phyloP scores from a whole-genome alignment of 1,139 yeast genomes.

The Scheffersomyces quercinus region DNA sequence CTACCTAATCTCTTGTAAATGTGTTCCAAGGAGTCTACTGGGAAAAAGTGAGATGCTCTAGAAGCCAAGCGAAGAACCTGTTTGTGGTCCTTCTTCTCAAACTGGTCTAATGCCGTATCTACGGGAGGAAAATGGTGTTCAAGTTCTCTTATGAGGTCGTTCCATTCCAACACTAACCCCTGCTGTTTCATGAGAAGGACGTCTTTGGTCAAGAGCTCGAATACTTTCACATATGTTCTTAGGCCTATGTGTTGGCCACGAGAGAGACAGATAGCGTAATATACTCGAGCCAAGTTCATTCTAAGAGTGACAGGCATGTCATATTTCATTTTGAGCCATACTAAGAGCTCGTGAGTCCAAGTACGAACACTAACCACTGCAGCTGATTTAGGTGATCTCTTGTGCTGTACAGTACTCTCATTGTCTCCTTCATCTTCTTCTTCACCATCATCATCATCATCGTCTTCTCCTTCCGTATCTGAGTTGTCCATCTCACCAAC shows the following conservation, averaged over 20 bases:
- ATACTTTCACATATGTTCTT: constrained; percentile 63
- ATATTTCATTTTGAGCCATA: constrained; percentile 79
- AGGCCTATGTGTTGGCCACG: constrained; percentile 73
- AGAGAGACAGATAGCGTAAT: constrained; percentile 69
- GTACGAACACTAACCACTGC: constrained; percentile 74
- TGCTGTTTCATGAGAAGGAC: constrained; percentile 34
- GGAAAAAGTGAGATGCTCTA: constrained; percentile 49
- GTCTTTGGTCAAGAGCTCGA: constrained; percentile 58
- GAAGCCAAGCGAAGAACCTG: constrained; percentile 47
- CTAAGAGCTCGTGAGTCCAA: constrained; percentile 86
- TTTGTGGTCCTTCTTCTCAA: constrained; percentile 45
- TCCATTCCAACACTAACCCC: constrained; percentile 55
- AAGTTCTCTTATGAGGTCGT: constrained; percentile 43
- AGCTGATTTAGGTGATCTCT: constrained; percentile 65
- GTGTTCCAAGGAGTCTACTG: constrained; percentile 35
- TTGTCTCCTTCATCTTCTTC: constrained; percentile 41
- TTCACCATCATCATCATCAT: constrained; percentile 21
- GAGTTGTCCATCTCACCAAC: constrained; percentile 26
- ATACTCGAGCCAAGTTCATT: constrained; percentile 65
- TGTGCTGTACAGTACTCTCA: constrained; percentile 44
- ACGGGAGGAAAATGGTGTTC: constrained; percentile 32
- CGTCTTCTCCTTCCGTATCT: constrained; percentile 38
- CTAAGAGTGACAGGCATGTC: constrained; percentile 73
- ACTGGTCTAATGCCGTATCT: constrained; percentile 30
- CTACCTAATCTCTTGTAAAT: constrained; percentile 41